Evolutionary conservation across 805 yeast genomes (phyloP), one percentile per base, ranked within the genome.

Genomic region (Danielia reshetovae): DNA sequence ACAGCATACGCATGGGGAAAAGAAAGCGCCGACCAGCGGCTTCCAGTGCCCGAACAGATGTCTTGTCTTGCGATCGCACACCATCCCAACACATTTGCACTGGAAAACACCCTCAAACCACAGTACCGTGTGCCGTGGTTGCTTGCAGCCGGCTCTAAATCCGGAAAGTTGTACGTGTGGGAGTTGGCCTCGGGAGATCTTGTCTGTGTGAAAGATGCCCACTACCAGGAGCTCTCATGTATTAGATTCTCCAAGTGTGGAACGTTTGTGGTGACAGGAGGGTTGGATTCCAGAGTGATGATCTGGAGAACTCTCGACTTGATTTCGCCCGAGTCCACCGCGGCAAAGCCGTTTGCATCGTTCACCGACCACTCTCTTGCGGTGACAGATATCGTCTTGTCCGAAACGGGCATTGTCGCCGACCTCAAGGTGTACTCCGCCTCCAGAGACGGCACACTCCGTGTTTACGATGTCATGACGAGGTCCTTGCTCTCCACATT

Each of bases 161-260:
- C 81, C n/a, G 97, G 97, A 9, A 75, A 79, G 45, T 43, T 93
- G 11, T 84, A 84, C 52, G 57, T 89, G 1, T 90, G 97, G 97
- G 95, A 87, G 48, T 53, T 89, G 33, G 58, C 70, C 7, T 81
- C 93, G 2, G 97, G 97, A 0, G 60, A 75, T 16, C 66, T 93
- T 30, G 51, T 89, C 16, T 67, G 75, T 30, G 94, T 78, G 4
- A 78, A 77, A 51, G 89, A 85, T 32, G 81, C 86, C 1, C 97
- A 90, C 61, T 90, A 86, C 57, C 97, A 90, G 59, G 67, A 72
- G 5, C 72, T 87, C 6, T 71, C 81, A 0, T 70, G 68, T 21
- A 55, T 90, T 23, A 70, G 68, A 43, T 77, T 84, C 48, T 63
- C 84, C 1, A 43, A 60, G 9, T 84, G 87, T 51, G 70, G 70